Conservation (phyloP, 1,284 basidiomycete species). For the Pyrrhoderma noxium region DNA sequence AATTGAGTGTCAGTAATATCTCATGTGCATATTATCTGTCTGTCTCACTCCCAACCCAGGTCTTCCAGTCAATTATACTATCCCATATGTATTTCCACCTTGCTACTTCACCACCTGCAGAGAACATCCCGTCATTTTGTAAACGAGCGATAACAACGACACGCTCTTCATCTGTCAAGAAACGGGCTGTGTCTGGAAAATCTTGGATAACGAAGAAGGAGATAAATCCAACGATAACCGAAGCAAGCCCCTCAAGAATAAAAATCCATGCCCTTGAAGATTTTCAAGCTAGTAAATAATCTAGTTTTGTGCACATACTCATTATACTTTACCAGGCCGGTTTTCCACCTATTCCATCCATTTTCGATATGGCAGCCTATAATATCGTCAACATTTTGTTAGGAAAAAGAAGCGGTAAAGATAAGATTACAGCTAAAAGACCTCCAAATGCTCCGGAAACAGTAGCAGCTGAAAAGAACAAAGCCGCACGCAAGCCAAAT, state of each 20-base stretch:
- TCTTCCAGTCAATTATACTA: constrained; percentile 66
- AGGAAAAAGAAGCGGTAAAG: constrained; percentile 1
- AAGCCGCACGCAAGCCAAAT: constrained; percentile 22
- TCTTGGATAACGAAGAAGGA: constrained; percentile 35
- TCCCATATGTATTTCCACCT: constrained; percentile 53
- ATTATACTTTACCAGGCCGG: constrained; percentile 21
- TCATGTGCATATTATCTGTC: constrained; percentile 7
- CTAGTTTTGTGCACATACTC: not conserved
- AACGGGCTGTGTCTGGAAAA: constrained; percentile 35
- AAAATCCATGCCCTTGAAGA: constrained; percentile 28
- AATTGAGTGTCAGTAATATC: not conserved
- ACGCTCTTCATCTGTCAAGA: constrained; percentile 31
- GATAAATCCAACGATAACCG: constrained; percentile 28
- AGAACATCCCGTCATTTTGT: constrained; percentile 64
- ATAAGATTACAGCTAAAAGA: constrained; percentile 9
- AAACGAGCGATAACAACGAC: constrained; percentile 47
- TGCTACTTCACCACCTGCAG: constrained; percentile 61
- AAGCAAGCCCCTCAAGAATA: constrained; percentile 19
- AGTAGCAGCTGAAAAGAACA: constrained; percentile 25
- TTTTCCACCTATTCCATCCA: constrained; percentile 24
- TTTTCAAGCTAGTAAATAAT: constrained; percentile 20
- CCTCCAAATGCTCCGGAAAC: constrained; percentile 22
- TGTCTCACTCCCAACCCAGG: constrained; percentile 47
- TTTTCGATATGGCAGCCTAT: constrained; percentile 21
- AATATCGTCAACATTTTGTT: constrained; percentile 1